Base-by-base conservation (phyloP, 768 basidiomycete species). In the Dictyophora rubrovolvata region DNA sequence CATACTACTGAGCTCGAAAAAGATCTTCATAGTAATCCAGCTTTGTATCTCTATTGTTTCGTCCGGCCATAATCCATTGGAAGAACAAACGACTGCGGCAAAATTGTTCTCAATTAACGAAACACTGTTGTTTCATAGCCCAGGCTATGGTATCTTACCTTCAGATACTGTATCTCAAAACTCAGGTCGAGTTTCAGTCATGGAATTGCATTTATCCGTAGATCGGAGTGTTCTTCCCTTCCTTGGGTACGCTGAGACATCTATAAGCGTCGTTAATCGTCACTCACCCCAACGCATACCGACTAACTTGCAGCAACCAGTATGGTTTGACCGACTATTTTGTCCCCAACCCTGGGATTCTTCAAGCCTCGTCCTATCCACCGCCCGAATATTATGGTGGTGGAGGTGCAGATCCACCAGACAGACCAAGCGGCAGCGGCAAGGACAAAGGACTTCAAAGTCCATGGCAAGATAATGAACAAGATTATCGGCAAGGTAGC, bases 401-500 rank as follows among this genome's bases (percentile, higher is more conserved):
- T 34, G 55, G 42, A 35, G 34, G 50, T 22, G 20, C 1, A 18
- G 21, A 51, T 51, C 28, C 50, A 4, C 21, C 21, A 22, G 14
- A 34, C 18, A 34, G 50, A 10, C 21, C 21, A 11, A 14, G 50
- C 14, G 50, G 28, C 20, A 34, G 28, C 50, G 28, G 50, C 11
- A 51, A 51, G 18, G 50, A 20, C 18, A 34, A 5, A 51, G 50
- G 50, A 16, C 17, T 11, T 51, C 8, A 50, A 17, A 12, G 28
- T 20, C 18, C 4, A 51, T 51, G 50, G 50, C 50, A 51, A 51
- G 50, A 34, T 51, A 11, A 51, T 14, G 50, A 51, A 22, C 28
- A 2, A 22, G 50, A 51, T 14, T 22, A 14, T 7, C 4, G 28
- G 3, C 12, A 22, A 51, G 28, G 50, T 51, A 34, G 50, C 87